These are phyloP conservation scores for Huntiella abstrusa DNA, from an alignment of 2,329 filamentous ascomycete genomes.

Conservation along the genomic window DNA sequence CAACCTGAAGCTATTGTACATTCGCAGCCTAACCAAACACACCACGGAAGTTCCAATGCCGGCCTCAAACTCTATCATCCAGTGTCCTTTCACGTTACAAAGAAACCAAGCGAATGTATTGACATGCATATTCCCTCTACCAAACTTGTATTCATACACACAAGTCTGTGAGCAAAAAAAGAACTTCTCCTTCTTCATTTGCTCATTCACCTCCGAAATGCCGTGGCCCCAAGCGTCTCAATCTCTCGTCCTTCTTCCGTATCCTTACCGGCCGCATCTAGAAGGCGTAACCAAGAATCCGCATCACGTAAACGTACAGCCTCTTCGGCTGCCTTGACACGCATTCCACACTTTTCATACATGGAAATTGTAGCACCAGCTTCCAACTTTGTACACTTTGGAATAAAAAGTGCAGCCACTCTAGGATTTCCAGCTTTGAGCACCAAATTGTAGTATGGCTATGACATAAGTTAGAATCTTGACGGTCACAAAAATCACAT, in stretches of 20 bases:
- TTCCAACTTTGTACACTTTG: conserved; percentile 61
- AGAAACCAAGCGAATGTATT: too few species aligned
- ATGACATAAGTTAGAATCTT: background rate
- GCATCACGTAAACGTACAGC: conserved; percentile 66
- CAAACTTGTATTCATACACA: background rate
- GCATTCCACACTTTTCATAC: conserved; percentile 91
- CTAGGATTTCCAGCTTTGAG: conserved; percentile 79
- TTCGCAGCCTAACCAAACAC: too few species aligned
- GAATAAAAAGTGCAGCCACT: conserved; percentile 64
- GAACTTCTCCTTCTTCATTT: background rate
- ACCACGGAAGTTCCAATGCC: too few species aligned
- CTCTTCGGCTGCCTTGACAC: conserved; percentile 78
- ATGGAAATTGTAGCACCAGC: conserved; percentile 60
- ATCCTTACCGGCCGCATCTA: conserved; percentile 52
- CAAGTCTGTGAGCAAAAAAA: background rate
- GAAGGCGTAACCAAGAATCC: conserved; percentile 52
- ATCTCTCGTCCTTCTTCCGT: conserved; percentile 57
- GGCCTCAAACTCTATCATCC: too few species aligned
- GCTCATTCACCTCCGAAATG: conserved; percentile 25
- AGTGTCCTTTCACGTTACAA: too few species aligned
- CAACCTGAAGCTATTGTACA: too few species aligned
- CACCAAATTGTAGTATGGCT: conserved; percentile 84
- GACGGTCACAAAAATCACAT: background rate
- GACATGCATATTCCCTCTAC: background rate
- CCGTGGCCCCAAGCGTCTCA: conserved; percentile 51